Evolutionary conservation across 2,329 filamentous ascomycete genomes (phyloP).

Genomic region (Stemphylium lycopersici): DNA sequence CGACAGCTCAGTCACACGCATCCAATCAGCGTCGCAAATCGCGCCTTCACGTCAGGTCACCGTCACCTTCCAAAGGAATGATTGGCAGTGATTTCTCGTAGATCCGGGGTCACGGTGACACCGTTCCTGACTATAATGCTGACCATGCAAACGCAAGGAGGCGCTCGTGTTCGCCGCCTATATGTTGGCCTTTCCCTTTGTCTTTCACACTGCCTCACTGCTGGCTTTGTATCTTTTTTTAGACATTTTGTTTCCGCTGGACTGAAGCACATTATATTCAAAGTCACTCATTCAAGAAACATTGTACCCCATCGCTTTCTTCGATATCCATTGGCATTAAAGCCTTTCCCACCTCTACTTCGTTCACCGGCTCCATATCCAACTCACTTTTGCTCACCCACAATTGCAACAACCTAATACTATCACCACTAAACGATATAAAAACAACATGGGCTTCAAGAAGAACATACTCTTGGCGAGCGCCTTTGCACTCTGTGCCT

Average conservation of each 20-base stretch:
- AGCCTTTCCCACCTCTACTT: too few species aligned
- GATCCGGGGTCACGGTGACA: conserved; percentile 1
- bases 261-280: conserved; percentile 16
- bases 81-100: conserved; percentile 17
- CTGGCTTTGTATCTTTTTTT: conserved; percentile 16
- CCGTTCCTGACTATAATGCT: conserved; percentile 1
- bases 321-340: neutral
- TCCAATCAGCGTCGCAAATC: conserved; percentile 24
- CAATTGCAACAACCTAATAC: neutral
- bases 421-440: neutral
- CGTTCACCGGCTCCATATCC: neutral
- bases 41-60: conserved; percentile 17
- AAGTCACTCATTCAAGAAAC: conserved; percentile 11
- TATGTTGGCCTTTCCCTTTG: conserved; percentile 16
- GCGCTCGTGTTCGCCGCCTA: conserved; percentile 9
- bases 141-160: conserved; percentile 7
- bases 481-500: conserved; percentile 49
- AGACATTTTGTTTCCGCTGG: conserved; percentile 20
- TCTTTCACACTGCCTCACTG: conserved; percentile 21
- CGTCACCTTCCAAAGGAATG: conserved; percentile 5
- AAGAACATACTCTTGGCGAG: conserved; percentile 27
- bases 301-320: neutral
- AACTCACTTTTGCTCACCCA: neutral
- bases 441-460: conserved; percentile 35
- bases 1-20: neutral